Base-by-base conservation (phyloP, 345 rosid species). In the Eucalyptus pauciflora region DNA sequence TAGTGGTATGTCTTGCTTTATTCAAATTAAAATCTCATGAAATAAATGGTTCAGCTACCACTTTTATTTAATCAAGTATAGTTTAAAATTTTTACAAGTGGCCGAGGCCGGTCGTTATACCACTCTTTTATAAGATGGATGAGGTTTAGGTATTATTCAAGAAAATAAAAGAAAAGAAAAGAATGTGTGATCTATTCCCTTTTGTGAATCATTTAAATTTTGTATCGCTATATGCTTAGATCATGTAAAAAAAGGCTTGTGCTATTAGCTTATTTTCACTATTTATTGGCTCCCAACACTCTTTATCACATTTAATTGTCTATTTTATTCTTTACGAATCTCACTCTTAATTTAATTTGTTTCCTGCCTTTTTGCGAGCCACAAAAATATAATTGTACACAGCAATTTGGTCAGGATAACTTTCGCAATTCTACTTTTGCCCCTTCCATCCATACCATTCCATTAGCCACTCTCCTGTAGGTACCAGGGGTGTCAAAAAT, bases 261-360 rank as follows among this genome's bases (percentile, higher is more conserved):
- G 14, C 64, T 18, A 52, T 52, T 52, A 52, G 24, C 58, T 18
- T 58, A 58, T 24, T 58, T 11, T 12, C 4, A 58, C n/a, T 12
- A 10, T 27, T 58, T 58, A 25, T 58, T 5, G 7, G 64, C 7
- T 58, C 64, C n/a, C 64, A 5, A 25, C n/a, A 25, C 64, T 58
- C n/a, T 10, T 15, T 25, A 25, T 58, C 14, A 25, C 64, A 58
- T 58, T 58, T 58, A 58, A 58, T 5, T 24, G 13, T 24, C 64
- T 58, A 58, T 0, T 4, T 31, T 67, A 31, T 31, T 13, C 1
- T 4, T 4, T 16, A 8, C 0, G 1, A 22, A 5, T 67, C 10
- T 3, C 79, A n/a, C 79, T 7, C 6, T 62, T 31, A 1, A 67
- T 67, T 67, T 67, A 31, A 67, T 18, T 15, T 16, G 1, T 67